Evolutionary conservation across 192 early-diverging fungal genomes (phyloP).

Genomic region (Backusella circina): DNA sequence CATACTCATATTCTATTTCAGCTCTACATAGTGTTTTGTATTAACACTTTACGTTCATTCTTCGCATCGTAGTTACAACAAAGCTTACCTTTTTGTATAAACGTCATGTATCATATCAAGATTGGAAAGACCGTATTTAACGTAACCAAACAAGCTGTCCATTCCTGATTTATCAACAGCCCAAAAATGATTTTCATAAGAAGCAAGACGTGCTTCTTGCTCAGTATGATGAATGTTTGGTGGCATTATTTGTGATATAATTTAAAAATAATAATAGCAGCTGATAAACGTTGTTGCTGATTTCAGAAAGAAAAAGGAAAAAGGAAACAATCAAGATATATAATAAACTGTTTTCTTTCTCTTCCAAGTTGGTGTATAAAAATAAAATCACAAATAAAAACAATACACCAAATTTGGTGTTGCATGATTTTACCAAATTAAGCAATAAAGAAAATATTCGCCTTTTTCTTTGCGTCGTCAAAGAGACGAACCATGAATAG

Average conservation of each 20-base stretch:
- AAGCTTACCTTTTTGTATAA: conserved; percentile 9
- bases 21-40: background rate
- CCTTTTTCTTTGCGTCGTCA: background rate
- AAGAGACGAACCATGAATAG: background rate
- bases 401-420: background rate
- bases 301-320: background rate
- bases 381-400: background rate
- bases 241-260: background rate
- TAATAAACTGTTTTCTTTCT: background rate
- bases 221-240: background rate
- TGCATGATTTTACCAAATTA: conserved; percentile 2
- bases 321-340: background rate
- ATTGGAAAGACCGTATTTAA: background rate
- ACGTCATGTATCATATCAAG: background rate
- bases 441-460: background rate
- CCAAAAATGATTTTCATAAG: conserved; percentile 4
- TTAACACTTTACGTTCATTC: background rate
- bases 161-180: conserved; percentile 1
- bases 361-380: background rate
- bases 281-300: background rate
- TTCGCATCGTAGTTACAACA: background rate
- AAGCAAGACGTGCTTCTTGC: background rate
- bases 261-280: background rate
- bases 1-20: conserved; percentile 13
- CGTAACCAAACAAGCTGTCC: conserved; percentile 8